Base-by-base conservation (phyloP, 2,329 filamentous ascomycete genomes). In the Thelonectria rubi region DNA sequence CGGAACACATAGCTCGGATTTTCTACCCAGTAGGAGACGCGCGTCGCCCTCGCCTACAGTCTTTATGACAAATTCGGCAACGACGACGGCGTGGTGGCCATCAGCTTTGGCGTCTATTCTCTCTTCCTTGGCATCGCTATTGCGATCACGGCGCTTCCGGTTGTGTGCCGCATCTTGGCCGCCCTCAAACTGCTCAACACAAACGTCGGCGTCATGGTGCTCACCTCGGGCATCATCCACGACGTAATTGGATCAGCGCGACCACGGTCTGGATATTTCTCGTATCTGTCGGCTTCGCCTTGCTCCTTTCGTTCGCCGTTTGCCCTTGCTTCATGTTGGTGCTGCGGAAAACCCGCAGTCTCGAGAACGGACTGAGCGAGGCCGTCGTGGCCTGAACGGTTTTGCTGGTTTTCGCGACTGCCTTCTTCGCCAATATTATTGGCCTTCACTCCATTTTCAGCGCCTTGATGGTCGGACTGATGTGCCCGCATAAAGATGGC, bases 401-500 rank as follows among this genome's bases (percentile, higher is more conserved):
- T 4, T 79, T 97, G 26, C 82, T 97, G 54, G 89, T 91, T 0
- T 82, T 98, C 14, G 82, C 85, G 0, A 95, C 92, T 0, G 85
- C 93, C 5, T 97, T 94, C 81, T 97, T 97, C 73, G 96, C 93
- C 0, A 82, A 90, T 58, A 58, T 95, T 62, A 97, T 98, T 72
- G 94, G 94, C 48, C 88, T 97, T 1, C 94, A 98, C 75, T 87
- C 94, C 58, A 97, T 98, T 73, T 98, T 98, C 71, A 94, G 94
- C 43, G 93, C 91, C 3, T 98, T 98, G 74, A 82, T 97, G 60
- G 87, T 94, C 43, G 94, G 94, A 2, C 76, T 98, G 26, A 95
- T 98, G 59, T 93, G 93, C 68, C 94, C 94, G 0, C 93, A 95
- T 72, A 91, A 97, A 59, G 91, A 91, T 50, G 92, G 93, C 24